These are phyloP conservation scores for Pseudohyphozyma bogoriensis DNA, from an alignment of 768 basidiomycete genomes.

Conservation along the genomic window DNA sequence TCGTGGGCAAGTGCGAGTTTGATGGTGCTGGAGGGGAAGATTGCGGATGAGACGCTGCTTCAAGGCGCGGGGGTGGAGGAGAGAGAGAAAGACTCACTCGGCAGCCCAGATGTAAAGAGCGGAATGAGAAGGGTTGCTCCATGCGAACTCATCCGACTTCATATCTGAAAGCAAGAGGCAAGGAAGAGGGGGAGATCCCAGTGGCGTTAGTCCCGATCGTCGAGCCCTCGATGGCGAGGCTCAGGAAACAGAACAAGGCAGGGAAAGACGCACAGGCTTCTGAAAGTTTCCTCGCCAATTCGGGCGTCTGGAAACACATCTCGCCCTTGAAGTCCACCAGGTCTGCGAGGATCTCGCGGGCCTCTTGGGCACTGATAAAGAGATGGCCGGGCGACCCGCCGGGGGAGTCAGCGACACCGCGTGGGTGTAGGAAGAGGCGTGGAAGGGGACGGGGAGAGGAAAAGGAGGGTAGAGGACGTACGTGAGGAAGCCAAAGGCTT, in stretches of 20 bases:
- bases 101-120: slow-evolving; percentile 17
- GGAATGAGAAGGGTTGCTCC: slow-evolving; percentile 12
- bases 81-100: background rate
- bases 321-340: background rate
- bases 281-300: slow-evolving; percentile 7
- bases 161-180: slow-evolving; percentile 17
- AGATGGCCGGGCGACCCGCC: too few species aligned
- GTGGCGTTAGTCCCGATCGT: too few species aligned
- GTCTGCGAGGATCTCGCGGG: background rate
- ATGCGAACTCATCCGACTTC: slow-evolving; percentile 11
- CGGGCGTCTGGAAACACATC: background rate
- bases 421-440: too few species aligned
- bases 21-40: too few species aligned
- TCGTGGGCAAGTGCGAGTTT: too few species aligned
- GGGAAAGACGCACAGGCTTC: slow-evolving; percentile 8
- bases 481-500: background rate
- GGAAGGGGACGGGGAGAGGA: background rate
- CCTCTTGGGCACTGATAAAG: background rate
- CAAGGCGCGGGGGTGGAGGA: background rate
- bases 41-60: too few species aligned
- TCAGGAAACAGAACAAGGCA: too few species aligned
- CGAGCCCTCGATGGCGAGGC: too few species aligned
- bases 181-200: background rate
- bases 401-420: too few species aligned
- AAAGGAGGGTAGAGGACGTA: background rate